Evolutionary conservation across 768 basidiomycete species (phyloP).

Genomic region (Obba rivulosa): DNA sequence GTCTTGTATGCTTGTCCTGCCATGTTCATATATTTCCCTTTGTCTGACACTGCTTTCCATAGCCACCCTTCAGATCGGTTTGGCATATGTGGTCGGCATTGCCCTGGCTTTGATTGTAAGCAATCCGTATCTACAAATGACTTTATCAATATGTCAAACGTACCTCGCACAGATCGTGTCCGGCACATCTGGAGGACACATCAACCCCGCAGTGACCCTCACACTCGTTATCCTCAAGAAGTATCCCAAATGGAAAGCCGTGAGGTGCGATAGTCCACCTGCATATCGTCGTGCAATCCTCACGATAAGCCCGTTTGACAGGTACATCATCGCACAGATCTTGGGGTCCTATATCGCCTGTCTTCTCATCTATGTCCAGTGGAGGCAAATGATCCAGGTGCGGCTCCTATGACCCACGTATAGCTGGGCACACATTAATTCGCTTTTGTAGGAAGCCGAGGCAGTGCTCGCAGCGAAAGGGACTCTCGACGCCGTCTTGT

Average conservation of each 20-base stretch:
- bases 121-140: background rate
- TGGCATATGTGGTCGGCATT: slow-evolving; percentile 34
- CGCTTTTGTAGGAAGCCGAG: slow-evolving; percentile 29
- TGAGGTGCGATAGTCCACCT: slow-evolving; percentile 32
- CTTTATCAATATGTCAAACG: background rate
- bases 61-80: slow-evolving; percentile 24
- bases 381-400: slow-evolving; percentile 43
- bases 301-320: background rate
- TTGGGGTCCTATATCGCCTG: slow-evolving; percentile 60
- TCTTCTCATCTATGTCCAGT: slow-evolving; percentile 57
- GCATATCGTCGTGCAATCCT: background rate
- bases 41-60: slow-evolving; percentile 15
- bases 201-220: slow-evolving; percentile 55
- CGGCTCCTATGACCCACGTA: background rate
- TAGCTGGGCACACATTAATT: slow-evolving; percentile 22
- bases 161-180: slow-evolving; percentile 12
- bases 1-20: slow-evolving; percentile 15
- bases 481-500: slow-evolving; percentile 21
- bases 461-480: slow-evolving; percentile 16
- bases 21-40: background rate
- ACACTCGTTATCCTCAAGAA: slow-evolving; percentile 45
- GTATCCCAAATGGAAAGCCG: slow-evolving; percentile 48
- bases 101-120: slow-evolving; percentile 28
- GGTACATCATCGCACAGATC: slow-evolving; percentile 52
- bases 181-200: slow-evolving; percentile 34